Evolutionary conservation across 257 asterid species (phyloP).

Genomic region (Solanum peruvianum): DNA sequence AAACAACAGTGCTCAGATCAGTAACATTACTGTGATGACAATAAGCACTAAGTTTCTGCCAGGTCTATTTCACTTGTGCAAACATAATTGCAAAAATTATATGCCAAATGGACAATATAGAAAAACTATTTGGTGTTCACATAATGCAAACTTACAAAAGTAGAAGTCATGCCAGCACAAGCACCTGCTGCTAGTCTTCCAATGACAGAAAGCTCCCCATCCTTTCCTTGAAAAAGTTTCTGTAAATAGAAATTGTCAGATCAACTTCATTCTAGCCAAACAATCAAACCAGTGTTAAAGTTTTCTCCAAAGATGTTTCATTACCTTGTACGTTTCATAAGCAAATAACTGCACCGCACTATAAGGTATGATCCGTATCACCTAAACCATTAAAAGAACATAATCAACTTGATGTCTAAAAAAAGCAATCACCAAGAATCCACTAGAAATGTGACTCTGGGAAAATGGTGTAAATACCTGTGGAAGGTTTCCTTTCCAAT

Average conservation of each 20-base stretch:
- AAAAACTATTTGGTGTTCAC: background rate
- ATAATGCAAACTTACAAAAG: slow-evolving; percentile 65
- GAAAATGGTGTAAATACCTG: slow-evolving; percentile 40
- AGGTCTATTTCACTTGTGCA: background rate
- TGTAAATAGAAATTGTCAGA: slow-evolving; percentile 5
- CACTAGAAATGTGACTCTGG: slow-evolving; percentile 1
- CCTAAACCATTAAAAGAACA: slow-evolving; percentile 32
- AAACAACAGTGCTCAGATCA: background rate
- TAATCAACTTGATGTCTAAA: background rate
- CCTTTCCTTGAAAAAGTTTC: slow-evolving; percentile 66
- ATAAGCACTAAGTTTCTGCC: background rate
- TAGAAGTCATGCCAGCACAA: slow-evolving; percentile 99
- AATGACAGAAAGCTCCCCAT: slow-evolving; percentile 71
- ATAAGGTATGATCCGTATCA: slow-evolving; percentile 87
- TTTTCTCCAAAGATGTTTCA: slow-evolving; percentile 5
- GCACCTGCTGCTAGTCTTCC: slow-evolving; percentile 99
- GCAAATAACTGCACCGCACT: slow-evolving; percentile 94
- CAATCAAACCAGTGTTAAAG: background rate
- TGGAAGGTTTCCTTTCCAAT: slow-evolving; percentile 98
- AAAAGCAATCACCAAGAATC: background rate
- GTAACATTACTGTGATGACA: background rate
- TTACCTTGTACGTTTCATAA: slow-evolving; percentile 92
- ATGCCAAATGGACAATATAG: background rate
- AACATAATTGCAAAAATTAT: background rate
- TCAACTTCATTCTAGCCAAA: background rate